Base-by-base conservation (phyloP, 2,329 filamentous ascomycete genomes). In the Orbilia brochopaga region DNA sequence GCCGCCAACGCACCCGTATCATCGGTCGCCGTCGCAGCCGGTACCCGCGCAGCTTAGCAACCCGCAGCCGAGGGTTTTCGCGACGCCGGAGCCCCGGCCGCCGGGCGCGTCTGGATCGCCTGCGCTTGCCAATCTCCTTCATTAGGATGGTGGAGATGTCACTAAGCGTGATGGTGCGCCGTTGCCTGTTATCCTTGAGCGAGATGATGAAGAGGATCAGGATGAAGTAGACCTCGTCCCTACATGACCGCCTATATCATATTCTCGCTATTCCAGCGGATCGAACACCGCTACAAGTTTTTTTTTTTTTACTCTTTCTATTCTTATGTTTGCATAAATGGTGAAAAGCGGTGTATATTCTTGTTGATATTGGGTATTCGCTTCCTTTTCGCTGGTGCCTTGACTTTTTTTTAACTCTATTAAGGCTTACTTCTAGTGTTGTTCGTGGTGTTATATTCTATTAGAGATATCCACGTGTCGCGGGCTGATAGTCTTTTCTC, bases 81-180 rank as follows among this genome's bases (percentile, higher is more conserved):
- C 69, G 10, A 73, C 70, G 7, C 63, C 63, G 21, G 64, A 73
- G 51, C 69, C 66, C 1, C 30, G 67, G 23, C 61, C 63, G 1
- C 61, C 75, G 10, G 75, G 75, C 8, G 76, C 76, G 32, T 76
- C 75, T 32, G 75, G 75, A 54, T 76, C 74, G 32, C 75, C 76
- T n/a, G 75, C 76, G 42, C 73, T 77, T 48, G 76, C 76, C 40
- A 77, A 77, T 74, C 73, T 77, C 55, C 74, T 77, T 46, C 74
- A 75, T 61, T 77, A 75, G 73, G 66, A 63, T 5, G n/a, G 44
- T 24, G 59, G 48, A 37, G 60, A 57, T 19, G 21, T 27, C 27
- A n/a, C n/a, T n/a, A 8, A 32, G 27, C 27, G 27, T 3, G 27
- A n/a, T n/a, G n/a, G n/a, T n/a, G n/a, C n/a, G n/a, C n/a, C n/a